Evolutionary conservation across 2,329 filamentous ascomycete species (phyloP).

Genomic region (Dothideomycetes sp.): DNA sequence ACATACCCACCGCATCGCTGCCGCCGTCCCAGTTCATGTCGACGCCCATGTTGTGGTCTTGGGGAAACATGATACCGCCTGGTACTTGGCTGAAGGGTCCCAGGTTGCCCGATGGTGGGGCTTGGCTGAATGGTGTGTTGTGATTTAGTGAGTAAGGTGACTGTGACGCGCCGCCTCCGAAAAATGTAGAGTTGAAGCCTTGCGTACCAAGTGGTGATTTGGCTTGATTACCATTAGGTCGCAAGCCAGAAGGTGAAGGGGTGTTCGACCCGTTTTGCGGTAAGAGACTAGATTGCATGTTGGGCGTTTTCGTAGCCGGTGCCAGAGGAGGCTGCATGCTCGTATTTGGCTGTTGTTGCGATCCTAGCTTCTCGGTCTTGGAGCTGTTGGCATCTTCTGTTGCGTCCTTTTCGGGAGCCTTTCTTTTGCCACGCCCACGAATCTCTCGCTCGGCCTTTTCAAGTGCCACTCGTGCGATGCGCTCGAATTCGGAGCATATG

Average conservation of each 20-base stretch:
- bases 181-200: no score
- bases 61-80: slow-evolving; percentile 15
- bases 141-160: no score
- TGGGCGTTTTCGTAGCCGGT: slow-evolving; percentile 12
- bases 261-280: slow-evolving; percentile 1
- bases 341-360: slow-evolving; percentile 7
- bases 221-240: not conserved
- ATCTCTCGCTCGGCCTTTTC: slow-evolving; percentile 86
- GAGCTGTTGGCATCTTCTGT: not conserved
- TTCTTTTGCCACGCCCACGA: slow-evolving; percentile 70
- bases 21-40: not conserved
- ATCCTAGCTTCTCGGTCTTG: slow-evolving; percentile 17
- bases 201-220: not conserved
- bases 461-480: slow-evolving; percentile 81
- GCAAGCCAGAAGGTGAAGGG: slow-evolving; percentile 1
- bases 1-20: no score
- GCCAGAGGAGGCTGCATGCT: slow-evolving; percentile 7
- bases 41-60: slow-evolving; percentile 8
- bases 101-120: no score
- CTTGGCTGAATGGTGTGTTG: no score
- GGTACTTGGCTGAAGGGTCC: no score
- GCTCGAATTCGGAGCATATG: slow-evolving; percentile 91
- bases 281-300: slow-evolving; percentile 12
- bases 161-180: no score
- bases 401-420: slow-evolving; percentile 47